A percentile compares a stretch with the other conserved stretches of the same genome.
These are phyloP conservation scores for Suillus plorans DNA, from an alignment of 768 basidiomycete genomes.

Conservation along the genomic window DNA sequence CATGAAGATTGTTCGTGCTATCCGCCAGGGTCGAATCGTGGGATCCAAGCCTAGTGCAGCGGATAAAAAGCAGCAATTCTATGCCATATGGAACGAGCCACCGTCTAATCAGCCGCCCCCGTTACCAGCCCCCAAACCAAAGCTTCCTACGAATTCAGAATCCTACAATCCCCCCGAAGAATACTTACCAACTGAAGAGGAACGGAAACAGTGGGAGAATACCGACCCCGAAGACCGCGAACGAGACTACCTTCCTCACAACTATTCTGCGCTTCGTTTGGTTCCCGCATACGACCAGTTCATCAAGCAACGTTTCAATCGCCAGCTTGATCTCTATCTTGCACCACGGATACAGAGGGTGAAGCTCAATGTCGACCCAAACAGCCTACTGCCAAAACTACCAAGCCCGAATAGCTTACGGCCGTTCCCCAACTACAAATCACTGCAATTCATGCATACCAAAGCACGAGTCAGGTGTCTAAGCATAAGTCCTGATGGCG, in stretches of 20 bases:
- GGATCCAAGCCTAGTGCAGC: conserved; percentile 84
- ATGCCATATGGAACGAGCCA: conserved; percentile 85
- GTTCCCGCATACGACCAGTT: conserved; percentile 92
- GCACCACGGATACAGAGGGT: conserved; percentile 87
- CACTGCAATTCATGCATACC: conserved; percentile 68
- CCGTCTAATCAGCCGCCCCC: conserved; percentile 79
- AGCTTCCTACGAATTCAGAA: conserved; percentile 89
- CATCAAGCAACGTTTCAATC: conserved; percentile 90
- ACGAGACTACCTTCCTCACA: conserved; percentile 84
- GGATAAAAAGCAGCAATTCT: conserved; percentile 65
- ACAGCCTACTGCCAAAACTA: conserved; percentile 88
- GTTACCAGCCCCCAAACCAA: conserved; percentile 88
- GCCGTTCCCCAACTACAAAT: conserved; percentile 90
- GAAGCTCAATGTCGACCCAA: conserved; percentile 90
- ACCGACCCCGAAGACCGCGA: conserved; percentile 88
- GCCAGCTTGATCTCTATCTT: conserved; percentile 94
- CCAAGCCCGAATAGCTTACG: conserved; percentile 88
- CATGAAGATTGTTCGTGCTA: conserved; percentile 99
- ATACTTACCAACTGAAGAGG: conserved; percentile 84
- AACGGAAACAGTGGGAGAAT: conserved; percentile 79
- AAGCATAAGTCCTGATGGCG: conserved; percentile 82
- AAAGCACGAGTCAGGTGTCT: conserved; percentile 70
- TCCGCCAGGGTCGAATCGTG: conserved; percentile 91
- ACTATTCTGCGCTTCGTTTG: conserved; percentile 78
- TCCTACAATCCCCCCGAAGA: conserved; percentile 99